Evolutionary conservation across 1,139 yeast species (phyloP), one percentile per base, ranked within the genome.

Genomic region (Lodderomyces parapsilosis): DNA sequence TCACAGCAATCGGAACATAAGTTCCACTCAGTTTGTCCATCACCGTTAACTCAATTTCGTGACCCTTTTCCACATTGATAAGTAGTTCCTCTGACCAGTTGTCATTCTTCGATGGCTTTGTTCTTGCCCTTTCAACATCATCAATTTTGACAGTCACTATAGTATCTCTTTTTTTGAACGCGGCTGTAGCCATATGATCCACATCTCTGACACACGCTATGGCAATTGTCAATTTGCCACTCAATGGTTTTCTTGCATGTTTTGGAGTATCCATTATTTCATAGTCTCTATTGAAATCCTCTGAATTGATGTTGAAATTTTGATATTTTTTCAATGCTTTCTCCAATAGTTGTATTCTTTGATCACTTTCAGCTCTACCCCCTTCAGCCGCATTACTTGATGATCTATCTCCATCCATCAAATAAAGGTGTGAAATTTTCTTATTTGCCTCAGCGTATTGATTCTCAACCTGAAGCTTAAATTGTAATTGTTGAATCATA

Each of bases 401-500:
- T 41, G 86, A 80, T 50, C 86, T 81, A 63, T 93, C 99, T 43
- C 98, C 96, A 57, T 93, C 98, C 66, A 86, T 76, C 56, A 85
- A 83, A 59, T 93, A 93, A 45, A 93, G 77, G 53, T 83, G 88
- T 23, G 87, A 82, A 61, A 93, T 80, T 61, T 91, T 93, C 52
- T 88, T 94, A 53, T 90, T 90, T 13, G 98, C 98, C 50, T 84
- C 94, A 54, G 85, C 83, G 65, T 91, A 93, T 65, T 93, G 96
- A 56, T 87, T 83, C 63, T 93, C 99, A 34, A 93, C 96, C 58
- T 91, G 94, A 41, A 91, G 74, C 63, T 93, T 93, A 64, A 91
- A 90, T 59, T 90, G 96, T 44, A 93, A 73, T 62, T 90, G 96
- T 64, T 90, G 97, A 45, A 93, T 75, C 98, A 93, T 91, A 56